Percentiles rank a stretch among this genome's conserved stretches.
Evolutionary conservation across 352 stramenopile genomes (phyloP).

Genomic region (Peronospora tabacina): DNA sequence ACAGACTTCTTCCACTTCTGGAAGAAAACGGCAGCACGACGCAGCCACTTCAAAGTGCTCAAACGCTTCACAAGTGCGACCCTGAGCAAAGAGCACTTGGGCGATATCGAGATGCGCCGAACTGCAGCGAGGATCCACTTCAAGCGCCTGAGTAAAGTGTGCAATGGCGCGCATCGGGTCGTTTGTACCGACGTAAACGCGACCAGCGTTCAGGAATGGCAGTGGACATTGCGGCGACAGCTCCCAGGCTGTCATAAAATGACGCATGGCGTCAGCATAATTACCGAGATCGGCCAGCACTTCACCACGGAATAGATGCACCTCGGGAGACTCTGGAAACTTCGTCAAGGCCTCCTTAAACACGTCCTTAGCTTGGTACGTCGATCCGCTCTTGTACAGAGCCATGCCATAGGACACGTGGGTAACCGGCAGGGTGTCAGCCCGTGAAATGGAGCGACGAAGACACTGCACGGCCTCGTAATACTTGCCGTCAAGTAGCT

Average conservation of each 20-base stretch:
- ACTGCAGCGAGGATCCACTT: conserved; percentile 67
- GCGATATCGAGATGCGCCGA: conserved; percentile 80
- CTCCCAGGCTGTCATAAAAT: conserved; percentile 63
- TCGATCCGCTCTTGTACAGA: conserved; percentile 78
- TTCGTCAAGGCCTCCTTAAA: conserved; percentile 57
- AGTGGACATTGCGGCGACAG: conserved; percentile 69
- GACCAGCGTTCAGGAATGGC: conserved; percentile 76
- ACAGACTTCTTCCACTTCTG: conserved; percentile 78
- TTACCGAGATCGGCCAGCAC: conserved; percentile 76
- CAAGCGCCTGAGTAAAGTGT: conserved; percentile 74
- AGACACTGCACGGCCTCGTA: conserved; percentile 61
- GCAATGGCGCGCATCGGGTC: conserved; percentile 71
- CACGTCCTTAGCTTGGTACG: conserved; percentile 76
- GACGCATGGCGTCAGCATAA: conserved; percentile 73
- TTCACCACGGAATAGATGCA: conserved; percentile 79
- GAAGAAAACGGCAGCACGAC: conserved; percentile 71
- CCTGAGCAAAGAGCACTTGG: conserved; percentile 80
- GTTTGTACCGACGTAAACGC: conserved; percentile 79
- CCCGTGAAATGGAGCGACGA: conserved; percentile 64
- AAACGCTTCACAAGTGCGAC: conserved; percentile 59
- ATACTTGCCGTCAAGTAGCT: conserved; percentile 74
- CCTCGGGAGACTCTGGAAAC: conserved; percentile 66
- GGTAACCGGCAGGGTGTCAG: conserved; percentile 60
- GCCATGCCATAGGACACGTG: conserved; percentile 83
- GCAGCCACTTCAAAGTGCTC: conserved; percentile 64